These are phyloP conservation scores for Prototheca wickerhamii DNA, from an alignment of 163 green algal species.

Conservation along the genomic window DNA sequence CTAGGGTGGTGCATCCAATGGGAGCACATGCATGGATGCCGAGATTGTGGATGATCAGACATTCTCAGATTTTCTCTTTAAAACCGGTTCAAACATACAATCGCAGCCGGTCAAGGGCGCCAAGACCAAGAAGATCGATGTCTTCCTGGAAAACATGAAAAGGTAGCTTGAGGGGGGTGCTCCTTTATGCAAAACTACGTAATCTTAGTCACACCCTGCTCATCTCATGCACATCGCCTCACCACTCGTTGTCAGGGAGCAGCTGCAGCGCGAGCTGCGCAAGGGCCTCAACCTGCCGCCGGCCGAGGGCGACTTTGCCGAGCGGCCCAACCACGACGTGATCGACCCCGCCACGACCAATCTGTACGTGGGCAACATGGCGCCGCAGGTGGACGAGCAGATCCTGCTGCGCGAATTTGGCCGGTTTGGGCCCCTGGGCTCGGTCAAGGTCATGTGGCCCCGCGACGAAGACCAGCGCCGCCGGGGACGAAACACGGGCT, in stretches of 20 bases:
- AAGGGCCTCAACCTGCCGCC: conserved; percentile 36
- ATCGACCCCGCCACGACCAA: conserved; percentile 78
- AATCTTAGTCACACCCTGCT: too few species aligned
- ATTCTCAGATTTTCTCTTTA: background rate
- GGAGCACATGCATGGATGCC: too few species aligned
- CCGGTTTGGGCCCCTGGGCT: conserved; percentile 81
- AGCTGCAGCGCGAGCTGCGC: conserved; percentile 61
- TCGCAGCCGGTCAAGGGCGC: conserved; percentile 10
- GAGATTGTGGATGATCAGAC: too few species aligned
- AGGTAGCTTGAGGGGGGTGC: conserved; percentile 27
- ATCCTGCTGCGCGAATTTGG: conserved; percentile 84
- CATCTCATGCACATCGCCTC: background rate
- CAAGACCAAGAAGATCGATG: conserved; percentile 70
- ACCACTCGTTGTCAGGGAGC: conserved; percentile 44
- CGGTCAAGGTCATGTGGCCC: conserved; percentile 96
- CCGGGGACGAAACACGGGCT: conserved; percentile 80
- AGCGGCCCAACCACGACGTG: conserved; percentile 42
- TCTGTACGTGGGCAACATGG: conserved; percentile 82
- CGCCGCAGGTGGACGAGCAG: conserved; percentile 74
- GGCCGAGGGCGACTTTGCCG: conserved; percentile 1
- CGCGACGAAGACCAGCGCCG: conserved; percentile 82
- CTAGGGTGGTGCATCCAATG: too few species aligned
- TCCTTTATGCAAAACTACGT: background rate
- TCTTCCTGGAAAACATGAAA: conserved; percentile 74
- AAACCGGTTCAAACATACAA: conserved; percentile 1